Evolutionary conservation across 2,329 filamentous ascomycete genomes (phyloP).

Genomic region (Esteya vermicola): DNA sequence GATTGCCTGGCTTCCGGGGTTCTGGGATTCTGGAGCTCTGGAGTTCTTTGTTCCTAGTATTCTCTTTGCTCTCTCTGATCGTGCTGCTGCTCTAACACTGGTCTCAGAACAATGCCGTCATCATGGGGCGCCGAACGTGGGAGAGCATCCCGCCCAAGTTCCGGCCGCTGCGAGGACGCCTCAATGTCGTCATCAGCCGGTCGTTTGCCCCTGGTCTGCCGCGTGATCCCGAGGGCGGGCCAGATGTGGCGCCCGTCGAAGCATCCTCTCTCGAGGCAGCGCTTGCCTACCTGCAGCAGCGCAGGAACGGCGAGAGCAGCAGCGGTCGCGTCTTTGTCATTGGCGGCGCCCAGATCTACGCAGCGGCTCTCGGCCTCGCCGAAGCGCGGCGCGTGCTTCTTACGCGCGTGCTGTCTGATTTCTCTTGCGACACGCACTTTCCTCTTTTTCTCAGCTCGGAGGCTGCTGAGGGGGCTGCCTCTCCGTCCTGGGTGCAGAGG

Average conservation of each 20-base stretch:
- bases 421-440: constrained; percentile 66
- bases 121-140: constrained; percentile 98
- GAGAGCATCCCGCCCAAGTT: constrained; percentile 71
- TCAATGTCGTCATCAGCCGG: constrained; percentile 71
- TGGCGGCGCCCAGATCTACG: constrained; percentile 78
- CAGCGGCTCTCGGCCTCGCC: constrained; percentile 45
- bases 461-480: constrained; percentile 11
- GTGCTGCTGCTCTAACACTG: background rate
- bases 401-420: constrained; percentile 54
- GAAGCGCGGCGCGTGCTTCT: constrained; percentile 51
- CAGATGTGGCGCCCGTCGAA: constrained; percentile 32
- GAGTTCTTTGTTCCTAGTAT: too few relatives aligned
- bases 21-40: too few relatives aligned
- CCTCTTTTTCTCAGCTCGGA: constrained; percentile 44
- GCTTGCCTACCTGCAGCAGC: constrained; percentile 23
- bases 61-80: background rate
- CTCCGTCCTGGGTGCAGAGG: constrained; percentile 37
- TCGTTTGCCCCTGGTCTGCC: constrained; percentile 17
- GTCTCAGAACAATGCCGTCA: constrained; percentile 50
- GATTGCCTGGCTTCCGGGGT: too few relatives aligned
- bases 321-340: constrained; percentile 66
- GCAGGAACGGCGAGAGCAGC: background rate
- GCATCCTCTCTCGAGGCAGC: constrained; percentile 45
- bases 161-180: constrained; percentile 62
- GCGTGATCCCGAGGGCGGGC: constrained; percentile 4